Percentiles rank a stretch among this genome's conserved stretches.
Evolutionary conservation across 257 asterid genomes (phyloP).

Genomic region (Forsythia viridissima): DNA sequence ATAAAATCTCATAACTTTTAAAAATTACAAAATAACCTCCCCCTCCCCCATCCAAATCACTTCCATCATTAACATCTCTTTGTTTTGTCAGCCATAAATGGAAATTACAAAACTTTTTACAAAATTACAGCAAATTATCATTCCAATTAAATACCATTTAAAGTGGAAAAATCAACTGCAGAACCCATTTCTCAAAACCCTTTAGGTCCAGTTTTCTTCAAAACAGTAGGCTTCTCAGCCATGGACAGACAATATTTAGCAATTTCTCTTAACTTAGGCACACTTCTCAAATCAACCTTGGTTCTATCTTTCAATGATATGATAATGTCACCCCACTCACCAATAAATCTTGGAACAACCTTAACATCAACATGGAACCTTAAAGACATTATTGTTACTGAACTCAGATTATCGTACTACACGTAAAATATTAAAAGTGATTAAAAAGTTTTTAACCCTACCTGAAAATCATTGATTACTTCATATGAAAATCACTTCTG

Average conservation of each 20-base stretch:
- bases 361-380: background rate
- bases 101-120: too few species aligned
- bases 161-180: background rate
- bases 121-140: too few species aligned
- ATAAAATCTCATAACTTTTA: too few species aligned
- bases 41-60: too few species aligned
- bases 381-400: background rate
- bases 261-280: slow-evolving; percentile 93
- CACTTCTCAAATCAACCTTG: slow-evolving; percentile 88
- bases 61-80: too few species aligned
- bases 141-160: too few species aligned
- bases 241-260: slow-evolving; percentile 78
- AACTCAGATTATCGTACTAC: too few species aligned
- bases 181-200: slow-evolving; percentile 50
- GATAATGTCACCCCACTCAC: slow-evolving; percentile 95
- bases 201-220: slow-evolving; percentile 54
- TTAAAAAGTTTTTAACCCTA: background rate
- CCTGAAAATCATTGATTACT: slow-evolving; percentile 79
- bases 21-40: too few species aligned
- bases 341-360: slow-evolving; percentile 91
- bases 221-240: slow-evolving; percentile 57
- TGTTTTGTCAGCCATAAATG: too few species aligned
- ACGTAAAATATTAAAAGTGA: too few species aligned
- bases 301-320: slow-evolving; percentile 86
- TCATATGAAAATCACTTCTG: slow-evolving; percentile 76